Evolutionary conservation across 2,329 filamentous ascomycete species (phyloP).

Genomic region (Amauroascus verrucosus): DNA sequence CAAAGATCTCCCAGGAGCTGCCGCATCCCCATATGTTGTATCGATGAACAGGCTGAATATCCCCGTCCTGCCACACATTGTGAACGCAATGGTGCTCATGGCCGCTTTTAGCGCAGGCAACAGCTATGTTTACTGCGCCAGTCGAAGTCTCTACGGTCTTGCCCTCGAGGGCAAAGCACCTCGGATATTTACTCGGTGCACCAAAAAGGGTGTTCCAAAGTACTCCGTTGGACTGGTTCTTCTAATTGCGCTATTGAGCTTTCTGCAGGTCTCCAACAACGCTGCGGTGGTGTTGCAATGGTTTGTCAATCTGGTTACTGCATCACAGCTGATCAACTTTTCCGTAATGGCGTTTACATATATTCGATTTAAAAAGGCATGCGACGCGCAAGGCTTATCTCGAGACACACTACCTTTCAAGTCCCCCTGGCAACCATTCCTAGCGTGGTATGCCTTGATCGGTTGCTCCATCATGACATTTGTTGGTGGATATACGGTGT

Average conservation of each 20-base stretch:
- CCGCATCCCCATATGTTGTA: constrained; percentile 58
- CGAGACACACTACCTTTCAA: constrained; percentile 33
- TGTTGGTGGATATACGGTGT: constrained; percentile 69
- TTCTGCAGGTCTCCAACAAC: constrained; percentile 58
- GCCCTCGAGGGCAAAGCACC: constrained; percentile 60
- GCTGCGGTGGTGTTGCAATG: constrained; percentile 56
- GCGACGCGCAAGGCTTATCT: constrained; percentile 31
- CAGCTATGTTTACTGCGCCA: constrained; percentile 58
- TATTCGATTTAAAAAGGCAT: constrained; percentile 38
- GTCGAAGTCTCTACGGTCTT: constrained; percentile 57
- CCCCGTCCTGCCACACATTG: constrained; percentile 54
- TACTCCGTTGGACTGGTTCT: constrained; percentile 60
- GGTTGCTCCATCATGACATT: constrained; percentile 55
- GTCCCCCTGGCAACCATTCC: constrained; percentile 43
- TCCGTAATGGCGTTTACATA: constrained; percentile 38
- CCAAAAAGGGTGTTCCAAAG: constrained; percentile 57
- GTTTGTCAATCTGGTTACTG: constrained; percentile 37
- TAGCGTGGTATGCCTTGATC: constrained; percentile 53
- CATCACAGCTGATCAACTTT: constrained; percentile 39
- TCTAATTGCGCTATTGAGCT: constrained; percentile 58
- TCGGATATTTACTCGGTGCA: constrained; percentile 56
- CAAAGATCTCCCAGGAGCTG: constrained; percentile 52
- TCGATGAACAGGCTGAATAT: constrained; percentile 60
- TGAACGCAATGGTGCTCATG: constrained; percentile 62
- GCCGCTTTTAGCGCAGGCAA: constrained; percentile 61